phyloP scores from a whole-genome alignment of 441 rosid species.

The Geranium incanum region DNA sequence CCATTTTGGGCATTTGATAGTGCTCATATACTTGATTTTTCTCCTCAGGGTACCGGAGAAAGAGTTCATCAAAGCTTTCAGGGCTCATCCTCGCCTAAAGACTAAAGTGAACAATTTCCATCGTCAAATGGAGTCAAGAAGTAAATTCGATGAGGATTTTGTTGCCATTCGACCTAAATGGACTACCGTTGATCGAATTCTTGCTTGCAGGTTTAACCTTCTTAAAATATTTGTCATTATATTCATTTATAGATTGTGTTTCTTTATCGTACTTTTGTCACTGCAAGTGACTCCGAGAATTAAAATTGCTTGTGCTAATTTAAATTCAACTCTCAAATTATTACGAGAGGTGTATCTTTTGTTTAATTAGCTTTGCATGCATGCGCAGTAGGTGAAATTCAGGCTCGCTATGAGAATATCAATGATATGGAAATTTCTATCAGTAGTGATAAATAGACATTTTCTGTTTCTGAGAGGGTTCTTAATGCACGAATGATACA shows the following conservation, averaged over 20 bases:
- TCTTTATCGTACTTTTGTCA: neutral
- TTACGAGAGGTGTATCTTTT: no score
- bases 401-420: no score
- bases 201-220: conserved; percentile 70
- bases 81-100: conserved; percentile 79
- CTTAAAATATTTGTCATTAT: conserved; percentile 15
- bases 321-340: no score
- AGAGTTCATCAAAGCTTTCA: conserved; percentile 90
- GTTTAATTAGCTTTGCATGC: no score
- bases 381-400: no score
- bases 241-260: neutral
- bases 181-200: conserved; percentile 96
- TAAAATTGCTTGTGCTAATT: no score
- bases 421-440: no score
- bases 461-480: no score
- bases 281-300: neutral
- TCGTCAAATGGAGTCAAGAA: conserved; percentile 59
- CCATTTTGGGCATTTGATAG: conserved; percentile 4
- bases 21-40: conserved; percentile 19
- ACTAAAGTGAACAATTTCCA: conserved; percentile 88
- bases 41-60: conserved; percentile 80
- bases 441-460: no score
- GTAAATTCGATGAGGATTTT: conserved; percentile 70
- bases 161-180: conserved; percentile 93
- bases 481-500: neutral